phyloP scores from a whole-genome alignment of 768 basidiomycete genomes.

The Agaricus blazei region DNA sequence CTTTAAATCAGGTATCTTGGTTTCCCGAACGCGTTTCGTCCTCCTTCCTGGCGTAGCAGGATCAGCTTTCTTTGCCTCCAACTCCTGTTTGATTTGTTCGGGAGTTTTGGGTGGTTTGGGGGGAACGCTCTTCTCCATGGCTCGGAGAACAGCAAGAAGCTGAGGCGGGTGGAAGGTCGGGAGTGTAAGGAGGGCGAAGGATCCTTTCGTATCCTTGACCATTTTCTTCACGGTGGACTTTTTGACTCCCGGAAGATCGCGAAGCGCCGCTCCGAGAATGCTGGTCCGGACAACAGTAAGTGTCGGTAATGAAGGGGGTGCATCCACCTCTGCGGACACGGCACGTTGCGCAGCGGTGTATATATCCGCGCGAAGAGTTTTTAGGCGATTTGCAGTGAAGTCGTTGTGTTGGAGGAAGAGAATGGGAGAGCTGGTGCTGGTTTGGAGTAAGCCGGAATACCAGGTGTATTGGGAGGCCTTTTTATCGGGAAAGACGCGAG shows the following conservation, averaged over 20 bases:
- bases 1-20: slow-evolving; percentile 58
- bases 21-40: slow-evolving; percentile 52
- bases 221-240: slow-evolving; percentile 43
- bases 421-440: slow-evolving; percentile 52
- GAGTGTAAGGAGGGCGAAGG: slow-evolving; percentile 60
- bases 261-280: slow-evolving; percentile 73
- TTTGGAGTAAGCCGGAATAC: slow-evolving; percentile 67
- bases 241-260: slow-evolving; percentile 53
- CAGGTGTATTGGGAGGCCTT: slow-evolving; percentile 80
- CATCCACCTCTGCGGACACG: slow-evolving; percentile 28
- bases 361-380: slow-evolving; percentile 67
- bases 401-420: slow-evolving; percentile 78
- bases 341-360: slow-evolving; percentile 45
- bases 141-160: slow-evolving; percentile 59
- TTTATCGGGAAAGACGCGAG: slow-evolving; percentile 71
- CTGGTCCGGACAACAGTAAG: slow-evolving; percentile 73
- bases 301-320: slow-evolving; percentile 34
- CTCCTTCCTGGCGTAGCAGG: slow-evolving; percentile 67
- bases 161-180: slow-evolving; percentile 70
- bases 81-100: slow-evolving; percentile 43
- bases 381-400: slow-evolving; percentile 63
- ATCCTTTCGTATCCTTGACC: slow-evolving; percentile 51
- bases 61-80: slow-evolving; percentile 54
- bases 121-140: slow-evolving; percentile 64
- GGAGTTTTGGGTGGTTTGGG: slow-evolving; percentile 47